Evolutionary conservation across 495 filamentous ascomycete species (phyloP).

Genomic region (Chaetomium tenue): DNA sequence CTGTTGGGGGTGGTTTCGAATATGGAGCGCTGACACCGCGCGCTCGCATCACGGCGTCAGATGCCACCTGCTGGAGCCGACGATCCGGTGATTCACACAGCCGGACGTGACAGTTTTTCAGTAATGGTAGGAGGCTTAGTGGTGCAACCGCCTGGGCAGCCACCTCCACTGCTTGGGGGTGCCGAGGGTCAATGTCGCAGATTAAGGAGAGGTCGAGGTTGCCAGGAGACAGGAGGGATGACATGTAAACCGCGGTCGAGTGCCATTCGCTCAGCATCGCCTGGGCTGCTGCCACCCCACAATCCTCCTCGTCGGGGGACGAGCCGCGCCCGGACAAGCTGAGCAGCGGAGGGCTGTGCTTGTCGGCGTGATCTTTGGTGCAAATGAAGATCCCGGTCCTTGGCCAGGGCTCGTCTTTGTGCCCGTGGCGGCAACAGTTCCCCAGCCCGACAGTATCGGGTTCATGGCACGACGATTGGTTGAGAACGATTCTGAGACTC

Average conservation of each 20-base stretch:
- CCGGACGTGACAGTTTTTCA: neutral
- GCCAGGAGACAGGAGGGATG: constrained; percentile 2
- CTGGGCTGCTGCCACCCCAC: neutral
- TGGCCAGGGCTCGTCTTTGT: no score
- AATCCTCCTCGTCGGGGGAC: neutral
- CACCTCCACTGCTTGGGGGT: neutral
- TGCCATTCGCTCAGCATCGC: constrained; percentile 19
- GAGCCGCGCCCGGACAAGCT: neutral
- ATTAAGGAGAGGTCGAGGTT: constrained; percentile 3
- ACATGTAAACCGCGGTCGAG: neutral
- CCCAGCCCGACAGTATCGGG: no score
- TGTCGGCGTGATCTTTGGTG: no score
- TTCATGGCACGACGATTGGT: no score
- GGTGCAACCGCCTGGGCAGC: neutral
- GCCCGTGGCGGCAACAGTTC: no score
- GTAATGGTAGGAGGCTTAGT: neutral
- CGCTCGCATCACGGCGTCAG: neutral
- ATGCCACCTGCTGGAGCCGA: neutral
- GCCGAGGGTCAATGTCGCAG: constrained; percentile 4
- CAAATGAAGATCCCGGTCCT: no score
- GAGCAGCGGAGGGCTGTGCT: no score
- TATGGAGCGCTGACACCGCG: neutral
- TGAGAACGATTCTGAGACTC: constrained; percentile 15
- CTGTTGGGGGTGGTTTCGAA: neutral
- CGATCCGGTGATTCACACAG: neutral